phyloP scores from a whole-genome alignment of 257 asterid species.

The Orobanche coerulescens region DNA sequence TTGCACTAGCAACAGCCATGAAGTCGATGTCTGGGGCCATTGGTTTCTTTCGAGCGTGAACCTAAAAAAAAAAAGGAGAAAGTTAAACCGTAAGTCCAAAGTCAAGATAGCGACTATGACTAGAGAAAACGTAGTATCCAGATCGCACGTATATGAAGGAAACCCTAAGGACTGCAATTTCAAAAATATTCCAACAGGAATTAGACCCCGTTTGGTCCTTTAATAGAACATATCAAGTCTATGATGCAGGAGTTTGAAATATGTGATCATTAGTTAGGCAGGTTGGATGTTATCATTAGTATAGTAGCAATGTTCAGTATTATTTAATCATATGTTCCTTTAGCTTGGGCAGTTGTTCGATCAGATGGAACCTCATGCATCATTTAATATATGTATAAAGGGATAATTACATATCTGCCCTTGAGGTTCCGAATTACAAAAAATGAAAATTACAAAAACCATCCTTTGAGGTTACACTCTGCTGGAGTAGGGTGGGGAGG shows the following conservation, averaged over 20 bases:
- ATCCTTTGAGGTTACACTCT: background rate
- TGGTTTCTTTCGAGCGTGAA: constrained; percentile 91
- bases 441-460: background rate
- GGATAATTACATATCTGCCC: no score
- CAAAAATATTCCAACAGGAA: background rate
- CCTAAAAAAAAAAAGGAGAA: constrained; percentile 39
- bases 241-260: background rate
- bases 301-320: no score
- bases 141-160: background rate
- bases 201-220: background rate
- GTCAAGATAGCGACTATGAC: background rate
- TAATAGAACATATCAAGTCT: background rate
- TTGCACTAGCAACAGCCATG: constrained; percentile 76
- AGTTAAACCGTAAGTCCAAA: background rate
- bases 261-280: background rate
- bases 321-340: no score
- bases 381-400: background rate
- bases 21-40: constrained; percentile 89
- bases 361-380: no score
- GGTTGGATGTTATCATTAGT: no score
- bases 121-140: background rate
- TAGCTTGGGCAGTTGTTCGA: no score
- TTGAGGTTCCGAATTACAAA: no score
- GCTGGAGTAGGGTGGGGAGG: no score
- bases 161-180: background rate